Conservation (phyloP, 2,329 filamentous ascomycete genomes). For the Xylaria digitata region DNA sequence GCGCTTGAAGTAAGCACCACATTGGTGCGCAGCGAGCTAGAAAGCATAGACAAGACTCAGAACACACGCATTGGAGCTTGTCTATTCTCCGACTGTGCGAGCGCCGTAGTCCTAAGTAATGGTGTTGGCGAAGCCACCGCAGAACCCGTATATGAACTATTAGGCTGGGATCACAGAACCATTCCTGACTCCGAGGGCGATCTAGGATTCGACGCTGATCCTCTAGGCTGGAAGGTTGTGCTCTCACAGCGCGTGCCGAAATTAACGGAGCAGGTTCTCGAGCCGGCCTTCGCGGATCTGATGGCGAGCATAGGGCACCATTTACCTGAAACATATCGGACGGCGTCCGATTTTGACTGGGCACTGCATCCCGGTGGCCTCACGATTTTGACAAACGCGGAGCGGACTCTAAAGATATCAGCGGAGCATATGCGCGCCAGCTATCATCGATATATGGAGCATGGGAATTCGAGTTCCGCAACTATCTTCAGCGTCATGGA, state of each 20-base stretch:
- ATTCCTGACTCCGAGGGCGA: constrained; percentile 71
- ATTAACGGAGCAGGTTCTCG: constrained; percentile 63
- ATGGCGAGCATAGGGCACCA: constrained; percentile 57
- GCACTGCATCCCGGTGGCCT: constrained; percentile 77
- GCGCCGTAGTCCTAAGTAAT: constrained; percentile 73
- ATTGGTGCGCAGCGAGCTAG: constrained; percentile 72
- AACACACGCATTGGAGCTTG: constrained; percentile 73
- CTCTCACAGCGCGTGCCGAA: constrained; percentile 71
- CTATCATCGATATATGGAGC: constrained; percentile 74
- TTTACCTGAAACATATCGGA: constrained; percentile 58
- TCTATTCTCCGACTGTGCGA: constrained; percentile 78
- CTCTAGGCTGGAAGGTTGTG: constrained; percentile 74
- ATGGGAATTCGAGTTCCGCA: constrained; percentile 76
- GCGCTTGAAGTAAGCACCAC: constrained; percentile 72
- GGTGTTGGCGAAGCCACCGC: constrained; percentile 61
- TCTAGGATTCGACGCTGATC: constrained; percentile 73
- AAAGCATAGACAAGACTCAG: constrained; percentile 68
- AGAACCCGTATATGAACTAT: constrained; percentile 66
- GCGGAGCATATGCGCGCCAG: constrained; percentile 76
- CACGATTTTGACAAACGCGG: constrained; percentile 72
- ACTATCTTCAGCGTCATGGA: constrained; percentile 77
- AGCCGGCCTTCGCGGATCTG: constrained; percentile 66
- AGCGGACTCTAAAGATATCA: constrained; percentile 66
- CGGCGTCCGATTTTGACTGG: constrained; percentile 74
- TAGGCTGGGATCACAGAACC: constrained; percentile 73